Evolutionary conservation across 805 yeast genomes (phyloP).

Genomic region (Wickerhamiella slavikovae): DNA sequence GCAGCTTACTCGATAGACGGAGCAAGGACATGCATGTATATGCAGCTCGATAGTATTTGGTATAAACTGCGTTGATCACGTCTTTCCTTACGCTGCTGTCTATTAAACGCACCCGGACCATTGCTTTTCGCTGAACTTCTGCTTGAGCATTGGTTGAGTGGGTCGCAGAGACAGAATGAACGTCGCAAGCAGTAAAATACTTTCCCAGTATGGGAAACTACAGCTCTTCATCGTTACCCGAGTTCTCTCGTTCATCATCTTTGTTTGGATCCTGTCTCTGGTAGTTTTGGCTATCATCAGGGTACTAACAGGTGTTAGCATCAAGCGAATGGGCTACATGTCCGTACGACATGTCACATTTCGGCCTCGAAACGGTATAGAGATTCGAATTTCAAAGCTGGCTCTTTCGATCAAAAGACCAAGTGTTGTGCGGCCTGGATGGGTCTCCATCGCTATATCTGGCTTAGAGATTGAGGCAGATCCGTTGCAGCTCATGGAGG

Average conservation of each 20-base stretch:
- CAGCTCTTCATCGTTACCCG: constrained; percentile 12
- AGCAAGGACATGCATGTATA: too few species aligned
- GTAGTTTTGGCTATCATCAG: constrained; percentile 20
- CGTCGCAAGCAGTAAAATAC: constrained; percentile 1
- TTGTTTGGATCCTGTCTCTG: constrained; percentile 16
- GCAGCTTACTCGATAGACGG: too few species aligned
- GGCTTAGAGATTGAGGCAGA: constrained; percentile 17
- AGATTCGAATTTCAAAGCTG: constrained; percentile 17
- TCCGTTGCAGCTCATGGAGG: constrained; percentile 5
- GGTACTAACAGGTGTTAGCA: constrained; percentile 21
- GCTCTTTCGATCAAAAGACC: constrained; percentile 22
- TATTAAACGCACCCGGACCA: too few species aligned
- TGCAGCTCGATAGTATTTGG: too few species aligned
- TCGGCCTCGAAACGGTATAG: constrained; percentile 18
- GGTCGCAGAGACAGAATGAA: background rate
- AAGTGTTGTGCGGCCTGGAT: constrained; percentile 22
- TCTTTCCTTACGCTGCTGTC: too few species aligned
- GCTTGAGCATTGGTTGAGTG: background rate
- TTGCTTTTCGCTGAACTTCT: too few species aligned
- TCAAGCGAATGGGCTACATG: constrained; percentile 23
- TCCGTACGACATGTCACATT: constrained; percentile 19
- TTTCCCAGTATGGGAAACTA: constrained; percentile 9
- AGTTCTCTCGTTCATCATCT: constrained; percentile 7
- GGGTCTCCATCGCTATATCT: constrained; percentile 17
- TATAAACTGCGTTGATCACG: too few species aligned